Conservation (phyloP, 805 yeast species). For the Schwanniomyces yamadae region DNA sequence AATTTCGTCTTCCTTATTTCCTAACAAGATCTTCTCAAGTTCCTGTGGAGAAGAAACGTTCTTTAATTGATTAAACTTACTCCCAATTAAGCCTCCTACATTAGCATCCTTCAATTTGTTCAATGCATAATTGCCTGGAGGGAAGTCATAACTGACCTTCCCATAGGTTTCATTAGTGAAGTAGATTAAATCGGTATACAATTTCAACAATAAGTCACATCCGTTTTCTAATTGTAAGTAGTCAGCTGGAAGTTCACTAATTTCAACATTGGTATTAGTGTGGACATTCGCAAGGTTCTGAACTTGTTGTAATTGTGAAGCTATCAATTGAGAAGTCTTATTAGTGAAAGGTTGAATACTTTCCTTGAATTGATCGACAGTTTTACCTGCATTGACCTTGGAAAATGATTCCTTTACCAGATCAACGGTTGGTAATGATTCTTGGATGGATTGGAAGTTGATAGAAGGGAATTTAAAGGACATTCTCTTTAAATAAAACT, state of each 20-base stretch:
- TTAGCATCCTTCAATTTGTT: constrained; percentile 63
- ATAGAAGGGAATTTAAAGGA: constrained; percentile 40
- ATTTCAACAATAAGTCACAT: constrained; percentile 61
- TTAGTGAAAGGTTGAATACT: constrained; percentile 53
- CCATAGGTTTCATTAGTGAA: constrained; percentile 57
- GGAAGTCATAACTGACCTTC: constrained; percentile 77
- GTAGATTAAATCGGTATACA: constrained; percentile 51
- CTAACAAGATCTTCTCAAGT: constrained; percentile 55
- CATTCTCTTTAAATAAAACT: too few relatives aligned
- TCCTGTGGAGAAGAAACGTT: constrained; percentile 67
- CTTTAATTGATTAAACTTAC: constrained; percentile 57
- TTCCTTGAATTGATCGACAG: constrained; percentile 45
- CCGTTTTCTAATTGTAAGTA: constrained; percentile 65
- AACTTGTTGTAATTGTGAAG: constrained; percentile 59
- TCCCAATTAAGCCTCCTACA: constrained; percentile 56
- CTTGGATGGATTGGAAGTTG: constrained; percentile 40
- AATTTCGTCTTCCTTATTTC: constrained; percentile 22
- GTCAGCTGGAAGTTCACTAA: constrained; percentile 72
- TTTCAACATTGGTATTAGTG: constrained; percentile 48
- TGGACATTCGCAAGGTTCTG: constrained; percentile 36
- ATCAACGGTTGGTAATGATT: constrained; percentile 41
- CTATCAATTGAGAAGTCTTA: constrained; percentile 58
- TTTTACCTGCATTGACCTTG: constrained; percentile 37
- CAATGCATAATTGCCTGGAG: constrained; percentile 55
- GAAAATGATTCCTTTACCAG: constrained; percentile 36